Base-by-base conservation (phyloP, 2,329 filamentous ascomycete genomes). In the Xylaria sp. region DNA sequence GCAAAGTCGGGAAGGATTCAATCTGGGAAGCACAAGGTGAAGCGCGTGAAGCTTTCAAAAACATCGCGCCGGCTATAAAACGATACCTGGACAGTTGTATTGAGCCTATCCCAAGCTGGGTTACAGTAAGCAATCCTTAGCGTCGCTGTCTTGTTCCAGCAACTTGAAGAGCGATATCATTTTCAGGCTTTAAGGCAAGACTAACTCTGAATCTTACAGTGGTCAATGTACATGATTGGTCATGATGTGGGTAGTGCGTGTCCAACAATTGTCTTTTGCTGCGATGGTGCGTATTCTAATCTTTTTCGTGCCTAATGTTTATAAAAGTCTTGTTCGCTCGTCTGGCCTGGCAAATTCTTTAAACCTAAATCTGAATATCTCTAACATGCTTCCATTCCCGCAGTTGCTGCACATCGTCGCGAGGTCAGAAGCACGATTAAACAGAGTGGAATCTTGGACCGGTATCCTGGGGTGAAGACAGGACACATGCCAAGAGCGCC, bases 211-310 rank as follows among this genome's bases (percentile, higher is more conserved):
- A 12, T 37, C 9, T 23, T 39, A 10, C 3, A 56, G 52, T 59
- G 56, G 56, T 59, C 56, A 18, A 59, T 59, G 56, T 59, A 59
- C 12, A 59, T 59, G 56, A 59, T 59, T 7, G 56, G 56, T 46
- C 15, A 10, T 34, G 23, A 13, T 7, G 13, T 23, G 15, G 23
- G 23, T 8, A 34, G 41, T 28, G 56, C 56, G 10, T 48, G 25
- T n/a, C 56, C 56, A 15, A 59, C 56, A 13, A 44, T 59, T 15
- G 23, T 59, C 28, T 59, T 59, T 41, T 59, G 39, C 41, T 59
- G 56, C 25, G 56, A 48, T 12, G 56, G 34, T 37, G 34, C 7
- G 34, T 37, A 37, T 37, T 37, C 1, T 4, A 37, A 34, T 34
- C 9, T 37, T 37, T 37, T 37, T 37, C 8, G 34, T 10, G 34